phyloP scores from a whole-genome alignment of 768 basidiomycete species.

The Clathrus columnatus region DNA sequence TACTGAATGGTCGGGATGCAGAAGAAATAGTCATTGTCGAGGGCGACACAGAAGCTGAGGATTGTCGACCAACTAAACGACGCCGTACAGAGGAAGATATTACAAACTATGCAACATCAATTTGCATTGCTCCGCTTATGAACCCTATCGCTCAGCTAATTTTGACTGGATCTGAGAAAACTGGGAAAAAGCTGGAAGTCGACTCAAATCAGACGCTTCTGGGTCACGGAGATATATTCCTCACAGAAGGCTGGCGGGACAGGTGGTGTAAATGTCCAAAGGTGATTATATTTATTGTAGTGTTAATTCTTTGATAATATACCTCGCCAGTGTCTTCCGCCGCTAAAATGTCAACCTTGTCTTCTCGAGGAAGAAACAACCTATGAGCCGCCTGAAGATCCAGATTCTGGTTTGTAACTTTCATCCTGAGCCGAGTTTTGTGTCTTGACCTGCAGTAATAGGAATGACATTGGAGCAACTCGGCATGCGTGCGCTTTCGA shows the following conservation, averaged over 20 bases:
- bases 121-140: constrained; percentile 50
- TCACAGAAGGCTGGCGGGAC: constrained; percentile 62
- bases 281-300: constrained; percentile 29
- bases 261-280: constrained; percentile 71
- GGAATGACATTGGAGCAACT: constrained; percentile 76
- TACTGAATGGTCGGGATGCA: constrained; percentile 29
- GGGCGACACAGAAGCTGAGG: constrained; percentile 15
- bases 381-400: constrained; percentile 80
- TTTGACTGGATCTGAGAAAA: constrained; percentile 18
- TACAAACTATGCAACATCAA: constrained; percentile 19
- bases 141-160: constrained; percentile 40
- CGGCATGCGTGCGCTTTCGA: constrained; percentile 67
- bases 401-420: constrained; percentile 58
- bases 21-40: constrained; percentile 21
- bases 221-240: constrained; percentile 66
- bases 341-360: constrained; percentile 45
- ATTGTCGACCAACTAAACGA: constrained; percentile 16
- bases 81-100: constrained; percentile 19
- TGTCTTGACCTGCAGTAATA: constrained; percentile 20
- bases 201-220: constrained; percentile 22
- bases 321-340: constrained; percentile 45
- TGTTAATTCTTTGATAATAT: background rate
- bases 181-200: constrained; percentile 8
- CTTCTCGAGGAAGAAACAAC: constrained; percentile 73
- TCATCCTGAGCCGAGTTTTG: background rate